Evolutionary conservation across 371 early-diverging fungal genomes (phyloP).

Genomic region (Amoeboaphelidium protococcarum): DNA sequence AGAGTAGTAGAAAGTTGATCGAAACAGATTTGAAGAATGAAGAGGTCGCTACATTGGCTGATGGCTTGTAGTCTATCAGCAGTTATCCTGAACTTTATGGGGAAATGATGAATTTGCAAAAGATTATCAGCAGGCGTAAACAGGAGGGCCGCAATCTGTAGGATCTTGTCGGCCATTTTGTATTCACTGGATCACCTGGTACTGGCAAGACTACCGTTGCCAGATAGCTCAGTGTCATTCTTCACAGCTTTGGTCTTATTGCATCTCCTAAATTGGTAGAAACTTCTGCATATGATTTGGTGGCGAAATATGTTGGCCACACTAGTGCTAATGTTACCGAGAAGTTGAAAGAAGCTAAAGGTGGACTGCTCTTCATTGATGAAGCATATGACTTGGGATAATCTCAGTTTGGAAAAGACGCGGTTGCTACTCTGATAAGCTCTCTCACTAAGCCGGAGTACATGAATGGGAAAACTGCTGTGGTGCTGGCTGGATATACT

Average conservation of each 20-base stretch:
- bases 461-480: slow-evolving; percentile 8
- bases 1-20: no score
- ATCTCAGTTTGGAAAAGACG: slow-evolving; percentile 9
- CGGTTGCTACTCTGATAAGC: slow-evolving; percentile 8
- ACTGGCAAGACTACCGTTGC: slow-evolving; percentile 14
- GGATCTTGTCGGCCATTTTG: slow-evolving; percentile 9
- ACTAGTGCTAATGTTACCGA: slow-evolving; percentile 8
- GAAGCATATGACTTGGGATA: slow-evolving; percentile 13
- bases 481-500: slow-evolving; percentile 12
- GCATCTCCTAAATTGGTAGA: slow-evolving; percentile 6
- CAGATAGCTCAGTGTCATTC: slow-evolving; percentile 6
- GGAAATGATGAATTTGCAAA: slow-evolving; percentile 3
- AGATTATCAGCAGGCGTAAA: slow-evolving; percentile 5
- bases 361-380: slow-evolving; percentile 10
- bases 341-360: slow-evolving; percentile 9
- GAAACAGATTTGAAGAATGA: no score
- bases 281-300: slow-evolving; percentile 9
- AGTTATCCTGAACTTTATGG: no score
- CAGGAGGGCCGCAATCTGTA: slow-evolving; percentile 5
- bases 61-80: no score
- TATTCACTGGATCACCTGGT: slow-evolving; percentile 12
- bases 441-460: slow-evolving; percentile 11
- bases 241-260: slow-evolving; percentile 8
- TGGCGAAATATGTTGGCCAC: slow-evolving; percentile 11
- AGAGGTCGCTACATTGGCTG: no score